Conservation (phyloP, 768 basidiomycete genomes). For the Agaricus bisporus region DNA sequence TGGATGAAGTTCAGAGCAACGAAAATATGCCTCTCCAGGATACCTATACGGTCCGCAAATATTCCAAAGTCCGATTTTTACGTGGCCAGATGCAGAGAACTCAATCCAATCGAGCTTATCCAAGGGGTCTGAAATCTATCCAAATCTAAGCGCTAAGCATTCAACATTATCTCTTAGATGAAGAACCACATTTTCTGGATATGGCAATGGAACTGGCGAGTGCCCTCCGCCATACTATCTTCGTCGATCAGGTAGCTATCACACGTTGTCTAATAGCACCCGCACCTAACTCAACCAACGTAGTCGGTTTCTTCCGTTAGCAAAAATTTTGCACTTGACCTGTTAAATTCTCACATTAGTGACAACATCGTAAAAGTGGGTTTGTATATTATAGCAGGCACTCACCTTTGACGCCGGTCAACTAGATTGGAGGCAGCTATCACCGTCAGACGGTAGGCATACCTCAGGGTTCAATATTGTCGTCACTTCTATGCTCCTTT, state of each 20-base stretch:
- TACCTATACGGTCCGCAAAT: slow-evolving; percentile 62
- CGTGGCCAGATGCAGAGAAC: slow-evolving; percentile 51
- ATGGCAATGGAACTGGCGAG: slow-evolving; percentile 64
- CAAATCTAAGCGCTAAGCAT: not conserved
- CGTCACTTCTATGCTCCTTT: slow-evolving; percentile 86
- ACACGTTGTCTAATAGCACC: not conserved
- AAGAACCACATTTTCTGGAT: slow-evolving; percentile 67
- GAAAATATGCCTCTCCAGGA: slow-evolving; percentile 40
- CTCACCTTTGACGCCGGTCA: not conserved
- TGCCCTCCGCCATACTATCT: slow-evolving; percentile 67
- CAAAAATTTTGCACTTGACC: slow-evolving; percentile 56
- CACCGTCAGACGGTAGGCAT: slow-evolving; percentile 92
- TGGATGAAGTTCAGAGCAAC: not conserved
- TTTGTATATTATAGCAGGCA: not conserved
- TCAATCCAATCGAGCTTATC: slow-evolving; percentile 56
- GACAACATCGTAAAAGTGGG: slow-evolving; percentile 87
- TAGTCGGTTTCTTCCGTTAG: slow-evolving; percentile 43
- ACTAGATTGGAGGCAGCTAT: slow-evolving; percentile 72
- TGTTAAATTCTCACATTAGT: slow-evolving; percentile 86
- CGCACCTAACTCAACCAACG: not conserved
- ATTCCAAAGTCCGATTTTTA: slow-evolving; percentile 56
- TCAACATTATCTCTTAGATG: slow-evolving; percentile 41
- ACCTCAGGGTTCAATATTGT: slow-evolving; percentile 96
- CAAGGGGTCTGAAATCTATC: slow-evolving; percentile 45
- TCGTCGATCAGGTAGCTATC: slow-evolving; percentile 70